Conservation (phyloP, 2,329 filamentous ascomycete genomes). For the Clonostachys chloroleuca region DNA sequence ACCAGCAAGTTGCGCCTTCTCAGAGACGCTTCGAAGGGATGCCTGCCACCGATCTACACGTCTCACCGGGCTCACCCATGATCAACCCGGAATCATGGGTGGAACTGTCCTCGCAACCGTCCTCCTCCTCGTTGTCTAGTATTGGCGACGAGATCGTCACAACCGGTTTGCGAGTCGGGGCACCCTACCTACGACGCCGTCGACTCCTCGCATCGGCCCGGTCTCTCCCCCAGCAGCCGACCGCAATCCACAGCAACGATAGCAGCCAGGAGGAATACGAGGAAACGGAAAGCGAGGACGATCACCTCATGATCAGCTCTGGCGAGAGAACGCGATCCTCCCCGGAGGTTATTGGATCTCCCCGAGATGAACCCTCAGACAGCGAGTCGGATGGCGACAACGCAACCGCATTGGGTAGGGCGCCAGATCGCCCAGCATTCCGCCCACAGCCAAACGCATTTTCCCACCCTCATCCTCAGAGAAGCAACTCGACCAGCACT, state of each 20-base stretch:
- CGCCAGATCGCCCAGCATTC: conserved; percentile 55
- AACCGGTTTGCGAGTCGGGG: conserved; percentile 75
- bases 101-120: conserved; percentile 87
- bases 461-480: conserved; percentile 62
- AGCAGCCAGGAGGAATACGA: conserved; percentile 95
- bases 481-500: conserved; percentile 44
- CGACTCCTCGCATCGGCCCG: conserved; percentile 28
- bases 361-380: conserved; percentile 36
- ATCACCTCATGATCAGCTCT: conserved; percentile 58
- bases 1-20: conserved; percentile 11
- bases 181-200: conserved; percentile 58
- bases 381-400: conserved; percentile 63
- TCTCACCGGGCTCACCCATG: conserved; percentile 1
- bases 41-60: no score
- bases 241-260: conserved; percentile 33
- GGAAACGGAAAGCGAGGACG: conserved; percentile 86
- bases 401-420: conserved; percentile 64
- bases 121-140: conserved; percentile 86
- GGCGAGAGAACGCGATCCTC: conserved; percentile 43
- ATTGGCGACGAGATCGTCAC: conserved; percentile 86
- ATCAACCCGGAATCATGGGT: conserved; percentile 80
- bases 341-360: conserved; percentile 33
- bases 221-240: conserved; percentile 30
- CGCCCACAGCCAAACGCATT: conserved; percentile 91
- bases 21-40: no score